Conservation (phyloP, 2,329 filamentous ascomycete species). For the Sporothrix pseudoabietina region DNA sequence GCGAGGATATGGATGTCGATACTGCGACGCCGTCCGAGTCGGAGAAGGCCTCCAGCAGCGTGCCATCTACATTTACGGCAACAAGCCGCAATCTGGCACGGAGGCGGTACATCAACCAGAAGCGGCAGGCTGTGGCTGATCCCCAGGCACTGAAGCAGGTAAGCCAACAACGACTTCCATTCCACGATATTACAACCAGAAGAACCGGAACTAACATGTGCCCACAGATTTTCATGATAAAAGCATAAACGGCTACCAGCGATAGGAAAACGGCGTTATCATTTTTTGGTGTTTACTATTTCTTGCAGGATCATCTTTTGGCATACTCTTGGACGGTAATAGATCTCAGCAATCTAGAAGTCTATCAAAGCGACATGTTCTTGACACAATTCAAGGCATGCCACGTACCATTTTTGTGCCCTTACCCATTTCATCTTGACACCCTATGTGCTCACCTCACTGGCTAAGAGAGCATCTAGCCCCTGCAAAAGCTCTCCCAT, state of each 20-base stretch:
- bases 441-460: neutral
- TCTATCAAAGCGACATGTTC: neutral
- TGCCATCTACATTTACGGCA: slow-evolving; percentile 34
- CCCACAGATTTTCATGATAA: slow-evolving; percentile 36
- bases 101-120: slow-evolving; percentile 83
- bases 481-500: neutral
- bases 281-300: neutral
- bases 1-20: slow-evolving; percentile 40
- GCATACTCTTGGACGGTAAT: neutral
- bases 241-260: slow-evolving; percentile 31
- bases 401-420: neutral
- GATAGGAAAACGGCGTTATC: slow-evolving; percentile 24
- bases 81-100: slow-evolving; percentile 72
- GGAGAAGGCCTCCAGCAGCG: slow-evolving; percentile 32
- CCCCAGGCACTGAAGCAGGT: slow-evolving; percentile 84
- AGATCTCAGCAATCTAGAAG: neutral
- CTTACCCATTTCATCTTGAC: neutral
- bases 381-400: neutral
- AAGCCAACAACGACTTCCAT: slow-evolving; percentile 37
- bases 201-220: slow-evolving; percentile 6
- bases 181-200: no score
- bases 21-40: slow-evolving; percentile 48
- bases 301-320: neutral
- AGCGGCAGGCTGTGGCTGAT: slow-evolving; percentile 80
- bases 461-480: neutral